A percentile compares a stretch with the other conserved stretches of the same genome.
Evolutionary conservation across 345 rosid genomes (phyloP).

Genomic region (Combretum micranthum): DNA sequence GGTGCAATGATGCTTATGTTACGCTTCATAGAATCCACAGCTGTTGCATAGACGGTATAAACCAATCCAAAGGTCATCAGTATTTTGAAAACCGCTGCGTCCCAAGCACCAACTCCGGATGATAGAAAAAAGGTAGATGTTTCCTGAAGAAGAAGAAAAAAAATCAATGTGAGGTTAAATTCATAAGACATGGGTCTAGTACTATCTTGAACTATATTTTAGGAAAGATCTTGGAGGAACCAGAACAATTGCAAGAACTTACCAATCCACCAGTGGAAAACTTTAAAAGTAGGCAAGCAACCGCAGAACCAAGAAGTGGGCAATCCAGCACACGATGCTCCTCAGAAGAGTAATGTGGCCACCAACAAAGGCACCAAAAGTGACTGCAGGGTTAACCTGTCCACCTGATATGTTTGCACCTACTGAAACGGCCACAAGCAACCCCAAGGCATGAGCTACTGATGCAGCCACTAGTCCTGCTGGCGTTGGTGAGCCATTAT

Average conservation of each 20-base stretch:
- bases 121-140: constrained; percentile 65
- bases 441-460: constrained; percentile 49
- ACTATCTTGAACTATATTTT: no score
- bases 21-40: constrained; percentile 88
- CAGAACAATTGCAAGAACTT: constrained; percentile 1
- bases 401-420: constrained; percentile 74
- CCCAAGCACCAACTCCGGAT: constrained; percentile 58
- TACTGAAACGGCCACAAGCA: constrained; percentile 57
- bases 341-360: constrained; percentile 50
- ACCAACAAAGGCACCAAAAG: constrained; percentile 63
- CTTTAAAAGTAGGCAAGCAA: constrained; percentile 65
- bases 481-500: constrained; percentile 41
- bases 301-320: constrained; percentile 52
- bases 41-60: constrained; percentile 86
- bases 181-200: no score
- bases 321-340: constrained; percentile 50
- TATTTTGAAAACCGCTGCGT: constrained; percentile 79
- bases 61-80: constrained; percentile 95
- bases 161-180: neutral
- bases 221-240: no score
- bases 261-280: constrained; percentile 60
- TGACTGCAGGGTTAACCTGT: constrained; percentile 70
- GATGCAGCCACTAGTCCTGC: constrained; percentile 58
- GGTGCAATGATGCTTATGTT: constrained; percentile 77
- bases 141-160: constrained; percentile 20